These are phyloP conservation scores for Arctium lappa DNA, from an alignment of 129 eudicot genomes.

Conservation along the genomic window DNA sequence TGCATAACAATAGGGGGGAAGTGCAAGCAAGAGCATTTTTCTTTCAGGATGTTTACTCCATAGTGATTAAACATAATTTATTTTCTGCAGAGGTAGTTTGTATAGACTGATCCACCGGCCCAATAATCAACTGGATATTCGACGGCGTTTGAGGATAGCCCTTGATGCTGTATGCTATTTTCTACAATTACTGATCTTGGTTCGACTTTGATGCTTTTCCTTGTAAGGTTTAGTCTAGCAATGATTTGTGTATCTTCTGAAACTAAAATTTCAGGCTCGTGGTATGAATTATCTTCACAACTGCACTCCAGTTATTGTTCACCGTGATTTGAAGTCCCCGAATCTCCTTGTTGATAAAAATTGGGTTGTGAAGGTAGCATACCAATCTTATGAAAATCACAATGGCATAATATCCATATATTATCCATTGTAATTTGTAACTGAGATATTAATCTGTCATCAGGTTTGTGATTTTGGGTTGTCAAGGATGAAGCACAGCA, in stretches of 20 bases:
- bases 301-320: conserved; percentile 85
- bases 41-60: not conserved
- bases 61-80: not conserved
- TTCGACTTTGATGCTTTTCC: conserved; percentile 5
- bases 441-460: conserved; percentile 18
- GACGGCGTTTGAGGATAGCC: conserved; percentile 93
- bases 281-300: conserved; percentile 98
- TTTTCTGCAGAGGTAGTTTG: conserved; percentile 88
- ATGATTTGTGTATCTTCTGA: not conserved
- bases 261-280: conserved; percentile 57
- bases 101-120: conserved; percentile 88
- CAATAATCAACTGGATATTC: conserved; percentile 83
- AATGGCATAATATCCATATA: not conserved
- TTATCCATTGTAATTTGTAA: not conserved
- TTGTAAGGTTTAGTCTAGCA: not conserved
- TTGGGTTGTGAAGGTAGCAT: conserved; percentile 93
- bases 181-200: conserved; percentile 4
- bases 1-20: not conserved
- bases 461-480: conserved; percentile 97
- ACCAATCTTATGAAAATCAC: not conserved
- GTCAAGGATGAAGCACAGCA: conserved; percentile 88
- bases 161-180: conserved; percentile 73
- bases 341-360: conserved; percentile 93
- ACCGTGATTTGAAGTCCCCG: conserved; percentile 93
- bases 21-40: not conserved